These are phyloP conservation scores for Anisodus tanguticus DNA, from an alignment of 257 asterid genomes.

Conservation along the genomic window DNA sequence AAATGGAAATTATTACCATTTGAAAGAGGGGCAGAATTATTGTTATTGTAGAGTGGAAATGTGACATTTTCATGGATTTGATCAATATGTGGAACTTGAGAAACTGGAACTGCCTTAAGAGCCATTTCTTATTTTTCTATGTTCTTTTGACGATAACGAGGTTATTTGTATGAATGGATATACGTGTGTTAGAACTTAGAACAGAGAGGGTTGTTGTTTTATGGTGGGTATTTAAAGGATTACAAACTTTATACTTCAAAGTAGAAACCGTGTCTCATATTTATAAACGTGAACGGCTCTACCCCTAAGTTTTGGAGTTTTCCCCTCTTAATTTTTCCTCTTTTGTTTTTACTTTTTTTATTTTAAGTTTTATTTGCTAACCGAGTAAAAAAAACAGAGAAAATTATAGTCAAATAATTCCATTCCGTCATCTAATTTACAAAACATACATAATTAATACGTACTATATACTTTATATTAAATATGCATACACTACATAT, in stretches of 20 bases:
- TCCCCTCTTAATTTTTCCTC: background rate
- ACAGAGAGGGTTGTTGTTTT: background rate
- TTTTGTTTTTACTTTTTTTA: background rate
- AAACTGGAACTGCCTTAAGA: slow-evolving; percentile 29
- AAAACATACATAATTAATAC: too few relatives aligned
- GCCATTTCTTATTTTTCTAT: slow-evolving; percentile 25
- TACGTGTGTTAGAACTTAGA: background rate
- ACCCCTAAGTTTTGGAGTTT: background rate
- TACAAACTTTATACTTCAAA: background rate
- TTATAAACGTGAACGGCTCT: slow-evolving; percentile 8
- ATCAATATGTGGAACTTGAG: slow-evolving; percentile 37
- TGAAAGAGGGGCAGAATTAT: background rate
- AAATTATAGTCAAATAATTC: too few relatives aligned
- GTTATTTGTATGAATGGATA: background rate
- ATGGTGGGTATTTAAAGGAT: slow-evolving; percentile 12
- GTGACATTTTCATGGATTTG: slow-evolving; percentile 32
- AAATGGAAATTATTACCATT: background rate
- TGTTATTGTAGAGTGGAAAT: background rate
- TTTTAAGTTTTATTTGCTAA: too few relatives aligned
- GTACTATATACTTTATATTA: too few relatives aligned
- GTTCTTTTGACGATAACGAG: background rate
- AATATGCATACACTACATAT: too few relatives aligned
- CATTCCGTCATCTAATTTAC: too few relatives aligned
- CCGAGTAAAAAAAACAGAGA: too few relatives aligned
- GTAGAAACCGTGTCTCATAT: slow-evolving; percentile 7